Conservation (phyloP, 2,329 filamentous ascomycete species). For the Microsporum audouinii region DNA sequence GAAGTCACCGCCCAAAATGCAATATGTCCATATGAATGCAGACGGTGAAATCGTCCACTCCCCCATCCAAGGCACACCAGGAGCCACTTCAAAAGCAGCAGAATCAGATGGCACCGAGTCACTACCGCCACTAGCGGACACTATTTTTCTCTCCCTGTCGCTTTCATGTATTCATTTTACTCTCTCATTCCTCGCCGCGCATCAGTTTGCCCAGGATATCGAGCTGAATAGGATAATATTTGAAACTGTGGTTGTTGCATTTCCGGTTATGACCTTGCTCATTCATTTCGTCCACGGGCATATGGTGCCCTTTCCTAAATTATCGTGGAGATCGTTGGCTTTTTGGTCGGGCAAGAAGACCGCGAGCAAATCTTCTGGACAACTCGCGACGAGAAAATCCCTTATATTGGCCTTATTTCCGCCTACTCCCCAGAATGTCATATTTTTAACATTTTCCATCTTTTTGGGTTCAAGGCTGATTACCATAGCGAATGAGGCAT, state of each 20-base stretch:
- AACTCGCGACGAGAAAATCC: slow-evolving; percentile 17
- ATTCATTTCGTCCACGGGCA: slow-evolving; percentile 37
- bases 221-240: slow-evolving; percentile 23
- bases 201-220: slow-evolving; percentile 36
- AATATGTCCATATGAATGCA: slow-evolving; percentile 23
- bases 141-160: slow-evolving; percentile 32
- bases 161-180: slow-evolving; percentile 37
- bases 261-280: slow-evolving; percentile 34
- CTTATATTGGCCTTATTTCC: slow-evolving; percentile 25
- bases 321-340: not conserved
- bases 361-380: slow-evolving; percentile 4
- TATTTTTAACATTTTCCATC: slow-evolving; percentile 26
- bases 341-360: not conserved
- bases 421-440: slow-evolving; percentile 22
- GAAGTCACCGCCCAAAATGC: slow-evolving; percentile 10
- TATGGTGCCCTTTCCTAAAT: slow-evolving; percentile 24
- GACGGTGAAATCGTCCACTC: slow-evolving; percentile 17
- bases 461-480: slow-evolving; percentile 66
- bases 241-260: slow-evolving; percentile 29
- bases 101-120: slow-evolving; percentile 14
- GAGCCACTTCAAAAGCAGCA: not conserved
- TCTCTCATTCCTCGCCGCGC: slow-evolving; percentile 35
- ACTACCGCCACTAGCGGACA: slow-evolving; percentile 33
- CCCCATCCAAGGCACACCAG: slow-evolving; percentile 14
- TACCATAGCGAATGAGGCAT: slow-evolving; percentile 63